Evolutionary conservation across 2,329 filamentous ascomycete genomes (phyloP).

Genomic region (Colletotrichum navitas): DNA sequence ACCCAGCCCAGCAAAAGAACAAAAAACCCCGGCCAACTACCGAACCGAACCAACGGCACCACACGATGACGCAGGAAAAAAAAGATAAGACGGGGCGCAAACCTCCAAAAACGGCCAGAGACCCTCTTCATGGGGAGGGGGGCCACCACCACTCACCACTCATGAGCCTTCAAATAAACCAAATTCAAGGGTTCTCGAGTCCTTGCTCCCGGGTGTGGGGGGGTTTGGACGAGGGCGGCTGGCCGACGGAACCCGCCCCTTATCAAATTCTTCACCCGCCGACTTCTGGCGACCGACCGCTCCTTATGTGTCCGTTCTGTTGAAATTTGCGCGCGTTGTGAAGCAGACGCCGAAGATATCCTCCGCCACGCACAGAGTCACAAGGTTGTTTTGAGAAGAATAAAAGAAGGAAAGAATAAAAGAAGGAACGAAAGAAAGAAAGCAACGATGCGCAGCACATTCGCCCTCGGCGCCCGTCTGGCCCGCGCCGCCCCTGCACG

Average conservation of each 20-base stretch:
- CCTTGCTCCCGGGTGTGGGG: not conserved
- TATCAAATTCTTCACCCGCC: constrained; percentile 13
- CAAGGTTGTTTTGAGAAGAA: too few species aligned
- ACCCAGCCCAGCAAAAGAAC: not conserved
- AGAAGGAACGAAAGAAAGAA: not conserved
- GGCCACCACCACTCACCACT: not conserved
- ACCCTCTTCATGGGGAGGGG: not conserved
- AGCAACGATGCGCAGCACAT: not conserved
- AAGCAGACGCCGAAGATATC: not conserved
- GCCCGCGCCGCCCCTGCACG: not conserved
- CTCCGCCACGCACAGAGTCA: not conserved
- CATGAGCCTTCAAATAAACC: not conserved
- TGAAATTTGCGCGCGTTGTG: not conserved
- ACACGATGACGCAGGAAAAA: constrained; percentile 1
- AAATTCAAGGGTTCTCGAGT: not conserved
- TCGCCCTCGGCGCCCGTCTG: constrained; percentile 19
- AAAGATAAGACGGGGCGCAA: not conserved
- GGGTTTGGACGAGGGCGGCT: not conserved
- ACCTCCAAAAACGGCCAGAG: constrained; percentile 1
- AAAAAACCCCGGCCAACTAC: constrained; percentile 8
- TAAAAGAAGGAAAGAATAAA: not conserved
- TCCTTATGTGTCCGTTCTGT: not conserved
- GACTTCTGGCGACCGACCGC: not conserved
- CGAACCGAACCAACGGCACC: constrained; percentile 6
- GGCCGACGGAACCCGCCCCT: constrained; percentile 32